phyloP scores from a whole-genome alignment of 2,329 filamentous ascomycete genomes.

The Orbilia quercus region DNA sequence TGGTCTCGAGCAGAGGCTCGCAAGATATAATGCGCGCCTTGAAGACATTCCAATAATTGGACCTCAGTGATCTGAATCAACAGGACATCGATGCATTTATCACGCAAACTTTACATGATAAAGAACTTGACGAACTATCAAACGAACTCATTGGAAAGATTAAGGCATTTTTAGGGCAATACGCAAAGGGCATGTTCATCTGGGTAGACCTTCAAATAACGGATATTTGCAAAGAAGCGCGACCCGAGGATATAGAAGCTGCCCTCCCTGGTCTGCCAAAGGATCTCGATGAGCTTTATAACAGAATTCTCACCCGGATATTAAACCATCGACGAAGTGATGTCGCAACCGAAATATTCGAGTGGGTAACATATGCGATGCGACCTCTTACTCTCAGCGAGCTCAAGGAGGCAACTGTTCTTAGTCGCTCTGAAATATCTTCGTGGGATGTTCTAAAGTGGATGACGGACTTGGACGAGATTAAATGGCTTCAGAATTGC shows the following conservation, averaged over 20 bases:
- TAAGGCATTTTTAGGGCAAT: conserved; percentile 8
- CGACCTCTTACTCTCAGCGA: conserved; percentile 62
- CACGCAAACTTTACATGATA: conserved; percentile 19
- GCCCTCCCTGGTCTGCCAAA: conserved; percentile 20
- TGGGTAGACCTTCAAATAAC: conserved; percentile 48
- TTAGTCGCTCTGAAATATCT: conserved; percentile 45
- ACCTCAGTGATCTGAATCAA: conserved; percentile 24
- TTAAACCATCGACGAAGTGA: conserved; percentile 47
- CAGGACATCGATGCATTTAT: conserved; percentile 43
- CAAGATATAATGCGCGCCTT: conserved; percentile 42
- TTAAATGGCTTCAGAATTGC: conserved; percentile 43
- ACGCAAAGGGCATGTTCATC: conserved; percentile 44
- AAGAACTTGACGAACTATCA: conserved; percentile 29
- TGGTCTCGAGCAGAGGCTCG: conserved; percentile 60
- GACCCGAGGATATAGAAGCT: conserved; percentile 27
- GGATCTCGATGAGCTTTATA: conserved; percentile 43
- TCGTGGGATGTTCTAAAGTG: conserved; percentile 8
- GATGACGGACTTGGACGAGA: conserved; percentile 14
- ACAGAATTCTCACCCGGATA: conserved; percentile 29
- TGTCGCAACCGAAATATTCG: conserved; percentile 60
- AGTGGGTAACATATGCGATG: conserved; percentile 62
- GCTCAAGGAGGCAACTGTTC: conserved; percentile 63
- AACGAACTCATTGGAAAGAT: conserved; percentile 11
- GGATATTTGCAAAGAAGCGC: conserved; percentile 45
- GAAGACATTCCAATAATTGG: conserved; percentile 27